Evolutionary conservation across 75 land plant species (phyloP).

Genomic region (Pinus taeda): DNA sequence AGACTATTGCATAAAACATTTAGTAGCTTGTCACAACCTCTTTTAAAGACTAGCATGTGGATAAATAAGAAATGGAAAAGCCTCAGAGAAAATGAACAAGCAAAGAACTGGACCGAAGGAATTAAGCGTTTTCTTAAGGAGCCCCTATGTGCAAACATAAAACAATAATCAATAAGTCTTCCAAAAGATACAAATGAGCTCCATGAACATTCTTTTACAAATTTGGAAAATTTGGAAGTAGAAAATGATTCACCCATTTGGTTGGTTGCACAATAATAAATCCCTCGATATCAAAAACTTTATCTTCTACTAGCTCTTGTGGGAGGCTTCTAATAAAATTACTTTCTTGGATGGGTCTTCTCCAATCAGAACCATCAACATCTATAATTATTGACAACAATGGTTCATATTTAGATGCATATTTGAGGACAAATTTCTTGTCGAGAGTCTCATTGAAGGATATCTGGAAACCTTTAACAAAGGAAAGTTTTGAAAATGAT

Average conservation of each 20-base stretch:
- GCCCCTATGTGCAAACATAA: slow-evolving; percentile 23
- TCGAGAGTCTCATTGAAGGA: slow-evolving; percentile 80
- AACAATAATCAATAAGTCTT: slow-evolving; percentile 9
- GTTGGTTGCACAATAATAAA: slow-evolving; percentile 80
- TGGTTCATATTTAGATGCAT: slow-evolving; percentile 26
- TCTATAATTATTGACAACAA: slow-evolving; percentile 22
- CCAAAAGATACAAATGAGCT: background rate
- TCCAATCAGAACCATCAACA: slow-evolving; percentile 47
- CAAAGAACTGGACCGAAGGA: slow-evolving; percentile 39
- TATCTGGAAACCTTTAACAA: slow-evolving; percentile 85
- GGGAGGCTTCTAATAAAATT: slow-evolving; percentile 68
- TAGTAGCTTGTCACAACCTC: slow-evolving; percentile 54
- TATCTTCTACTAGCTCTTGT: slow-evolving; percentile 80
- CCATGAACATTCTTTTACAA: slow-evolving; percentile 16
- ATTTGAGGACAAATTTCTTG: slow-evolving; percentile 59
- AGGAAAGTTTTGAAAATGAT: slow-evolving; percentile 65
- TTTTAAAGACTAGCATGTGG: slow-evolving; percentile 56
- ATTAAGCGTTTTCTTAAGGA: slow-evolving; percentile 69
- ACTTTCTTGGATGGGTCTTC: slow-evolving; percentile 69
- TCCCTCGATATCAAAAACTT: slow-evolving; percentile 82
- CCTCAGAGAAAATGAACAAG: slow-evolving; percentile 30
- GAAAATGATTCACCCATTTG: slow-evolving; percentile 68
- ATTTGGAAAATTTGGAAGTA: slow-evolving; percentile 11
- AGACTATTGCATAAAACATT: slow-evolving; percentile 59
- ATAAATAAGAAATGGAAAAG: slow-evolving; percentile 57